Evolutionary conservation across 1,284 basidiomycete genomes (phyloP), one percentile per base, ranked within the genome.

Genomic region (Peniophora sp.): DNA sequence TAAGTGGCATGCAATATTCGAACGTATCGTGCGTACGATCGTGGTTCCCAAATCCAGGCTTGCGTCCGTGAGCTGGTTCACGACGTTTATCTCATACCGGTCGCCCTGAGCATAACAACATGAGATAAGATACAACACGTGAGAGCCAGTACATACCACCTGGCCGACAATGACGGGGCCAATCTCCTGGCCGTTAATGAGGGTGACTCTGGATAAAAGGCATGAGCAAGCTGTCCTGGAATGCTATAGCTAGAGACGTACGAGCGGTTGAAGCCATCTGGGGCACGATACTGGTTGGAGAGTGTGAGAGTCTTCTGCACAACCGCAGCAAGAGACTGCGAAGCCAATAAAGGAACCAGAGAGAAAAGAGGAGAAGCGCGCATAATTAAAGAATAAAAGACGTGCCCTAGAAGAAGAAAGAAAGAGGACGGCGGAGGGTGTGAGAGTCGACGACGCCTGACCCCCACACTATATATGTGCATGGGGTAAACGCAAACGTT

Each of bases 31-130:
- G 44, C 44, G 23, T 22, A 45, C 44, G 44, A 45, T 22, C 11
- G 66, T 62, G 9, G 69, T 69, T 6, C 58, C 56, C 50, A 65
- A 60, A 19, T 62, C 51, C 67, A 70, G 68, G 2, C 56, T 61
- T 11, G 60, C 57, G 53, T 70, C 65, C 0, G 60, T 65, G 35
- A 71, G 53, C 34, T 62, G 48, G 54, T 70, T 60, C 19, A 61
- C 56, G 46, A 71, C 67, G 46, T 68, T 70, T 47, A 70, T 56
- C 55, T 62, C 52, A 53, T 65, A 64, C 22, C 47, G 36, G 35
- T 60, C 61, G 6, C 62, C 62, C 61, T 41, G 38, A n/a, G n/a
- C 34, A 36, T 10, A 20, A 41, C 8, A n/a, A 41, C 38, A 20
- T 41, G n/a, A 41, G 19, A n/a, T 20, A 16, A 8, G 6, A 16